Base-by-base conservation (phyloP, 192 early-diverging fungal genomes). In the Coemansia sp. region DNA sequence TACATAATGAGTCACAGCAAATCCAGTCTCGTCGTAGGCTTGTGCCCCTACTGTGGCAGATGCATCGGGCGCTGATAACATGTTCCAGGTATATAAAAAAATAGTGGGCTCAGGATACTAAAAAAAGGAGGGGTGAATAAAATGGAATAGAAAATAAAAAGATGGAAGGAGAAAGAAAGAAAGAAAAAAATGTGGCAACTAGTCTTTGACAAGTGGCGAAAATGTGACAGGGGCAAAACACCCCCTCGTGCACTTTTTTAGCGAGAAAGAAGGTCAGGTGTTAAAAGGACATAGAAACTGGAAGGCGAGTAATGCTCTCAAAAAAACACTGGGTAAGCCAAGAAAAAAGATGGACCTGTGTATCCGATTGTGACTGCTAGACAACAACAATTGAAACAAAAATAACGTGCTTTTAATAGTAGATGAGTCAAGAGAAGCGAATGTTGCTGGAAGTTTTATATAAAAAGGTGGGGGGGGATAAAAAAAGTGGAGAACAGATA, bases 1-100 rank as follows among this genome's bases (percentile, higher is more conserved):
- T 67, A 67, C 65, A 58, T 67, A 42, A 9, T 57, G 37, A 14
- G 50, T 43, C 19, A 57, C 40, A 1, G 65, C 49, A 17, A 67
- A 39, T 14, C 52, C 35, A 3, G 50, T 17, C 23, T 55, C 65
- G 26, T 67, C 50, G 65, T 67, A 55, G 10, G 14, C 52, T 4
- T 40, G 17, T 9, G 50, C 5, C 2, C 17, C 46, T 4, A 14
- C 23, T 28, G 50, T 4, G 8, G 13, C 40, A 11, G 50, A 53
- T 8, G 50, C 16, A 6, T 57, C 53, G 28, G 53, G 53, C 1
- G 53, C 28, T 32, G 53, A 57, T 3, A 57, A 17, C 53, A 55
- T 55, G 26, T 26, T 26, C 26, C 26, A 26, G 26, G 26, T 26
- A 26, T 2, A 26, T 26, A 26, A 26, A 26, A 26, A 26, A 26